These are phyloP conservation scores for Solanum hybrid DNA, from an alignment of 305 asterid species.

Conservation along the genomic window DNA sequence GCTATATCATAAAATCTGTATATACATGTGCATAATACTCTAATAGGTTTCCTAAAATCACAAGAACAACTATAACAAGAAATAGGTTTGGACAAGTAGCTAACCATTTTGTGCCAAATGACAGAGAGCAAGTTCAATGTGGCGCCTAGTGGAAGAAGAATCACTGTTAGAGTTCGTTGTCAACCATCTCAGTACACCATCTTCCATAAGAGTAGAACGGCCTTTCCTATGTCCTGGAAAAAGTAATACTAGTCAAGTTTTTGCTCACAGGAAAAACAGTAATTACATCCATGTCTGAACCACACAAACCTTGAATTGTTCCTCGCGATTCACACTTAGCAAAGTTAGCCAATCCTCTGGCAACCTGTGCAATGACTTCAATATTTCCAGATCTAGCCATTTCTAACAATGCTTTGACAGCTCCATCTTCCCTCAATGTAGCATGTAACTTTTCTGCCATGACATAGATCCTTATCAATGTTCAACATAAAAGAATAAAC, in stretches of 20 bases:
- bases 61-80: background rate
- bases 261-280: background rate
- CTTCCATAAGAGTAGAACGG: conserved; percentile 67
- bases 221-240: conserved; percentile 56
- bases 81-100: conserved; percentile 4
- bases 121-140: conserved; percentile 81
- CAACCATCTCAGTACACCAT: conserved; percentile 69
- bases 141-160: conserved; percentile 63
- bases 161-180: conserved; percentile 47
- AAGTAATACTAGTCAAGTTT: conserved; percentile 13
- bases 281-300: background rate
- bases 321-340: conserved; percentile 85
- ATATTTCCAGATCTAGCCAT: conserved; percentile 51
- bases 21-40: background rate
- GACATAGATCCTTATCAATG: background rate
- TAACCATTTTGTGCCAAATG: conserved; percentile 95
- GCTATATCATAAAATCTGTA: background rate
- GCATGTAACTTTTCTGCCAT: conserved; percentile 57
- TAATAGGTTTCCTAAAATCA: background rate
- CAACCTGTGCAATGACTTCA: conserved; percentile 75
- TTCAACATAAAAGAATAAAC: background rate
- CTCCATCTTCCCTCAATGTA: conserved; percentile 66
- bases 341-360: conserved; percentile 85
- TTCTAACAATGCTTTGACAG: conserved; percentile 59
- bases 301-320: conserved; percentile 53